Conservation (phyloP, 2,329 filamentous ascomycete species). For the Aspergillaceae sp. region DNA sequence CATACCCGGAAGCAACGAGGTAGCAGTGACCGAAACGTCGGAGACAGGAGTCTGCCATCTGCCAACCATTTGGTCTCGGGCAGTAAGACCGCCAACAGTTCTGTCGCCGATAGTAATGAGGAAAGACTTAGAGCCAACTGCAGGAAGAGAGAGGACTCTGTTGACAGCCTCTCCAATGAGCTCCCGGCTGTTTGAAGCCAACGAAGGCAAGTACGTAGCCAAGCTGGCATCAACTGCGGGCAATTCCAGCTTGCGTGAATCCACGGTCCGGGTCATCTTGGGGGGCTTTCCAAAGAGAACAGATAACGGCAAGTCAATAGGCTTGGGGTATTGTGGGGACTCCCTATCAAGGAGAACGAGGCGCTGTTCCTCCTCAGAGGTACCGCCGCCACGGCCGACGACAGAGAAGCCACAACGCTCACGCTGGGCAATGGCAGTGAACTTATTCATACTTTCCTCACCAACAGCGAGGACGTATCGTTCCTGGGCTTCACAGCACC, state of each 20-base stretch:
- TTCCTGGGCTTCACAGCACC: slow-evolving; percentile 96
- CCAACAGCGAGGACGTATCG: slow-evolving; percentile 89
- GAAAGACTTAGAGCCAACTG: slow-evolving; percentile 95
- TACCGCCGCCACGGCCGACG: slow-evolving; percentile 66
- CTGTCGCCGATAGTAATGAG: slow-evolving; percentile 94
- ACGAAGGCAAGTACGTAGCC: slow-evolving; percentile 54
- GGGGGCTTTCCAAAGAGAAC: slow-evolving; percentile 80
- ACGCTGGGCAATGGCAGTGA: slow-evolving; percentile 61
- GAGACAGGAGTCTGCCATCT: slow-evolving; percentile 93
- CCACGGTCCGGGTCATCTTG: slow-evolving; percentile 67
- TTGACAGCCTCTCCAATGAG: slow-evolving; percentile 63
- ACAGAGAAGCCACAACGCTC: slow-evolving; percentile 90
- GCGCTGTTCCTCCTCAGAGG: slow-evolving; percentile 57
- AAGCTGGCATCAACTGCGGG: slow-evolving; percentile 68
- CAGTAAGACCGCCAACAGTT: slow-evolving; percentile 79
- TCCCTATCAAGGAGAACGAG: slow-evolving; percentile 77
- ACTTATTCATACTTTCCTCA: slow-evolving; percentile 64
- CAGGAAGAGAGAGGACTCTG: slow-evolving; percentile 72
- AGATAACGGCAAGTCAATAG: slow-evolving; percentile 83
- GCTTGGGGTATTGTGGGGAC: slow-evolving; percentile 61
- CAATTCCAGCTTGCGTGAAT: slow-evolving; percentile 59
- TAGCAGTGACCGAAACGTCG: slow-evolving; percentile 86
- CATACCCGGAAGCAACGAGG: slow-evolving; percentile 63
- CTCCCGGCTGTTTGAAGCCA: slow-evolving; percentile 36
- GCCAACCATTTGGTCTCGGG: slow-evolving; percentile 90